Evolutionary conservation across 1,284 basidiomycete genomes (phyloP), one percentile per base, ranked within the genome.

Genomic region (Sanghuangporus baumii): DNA sequence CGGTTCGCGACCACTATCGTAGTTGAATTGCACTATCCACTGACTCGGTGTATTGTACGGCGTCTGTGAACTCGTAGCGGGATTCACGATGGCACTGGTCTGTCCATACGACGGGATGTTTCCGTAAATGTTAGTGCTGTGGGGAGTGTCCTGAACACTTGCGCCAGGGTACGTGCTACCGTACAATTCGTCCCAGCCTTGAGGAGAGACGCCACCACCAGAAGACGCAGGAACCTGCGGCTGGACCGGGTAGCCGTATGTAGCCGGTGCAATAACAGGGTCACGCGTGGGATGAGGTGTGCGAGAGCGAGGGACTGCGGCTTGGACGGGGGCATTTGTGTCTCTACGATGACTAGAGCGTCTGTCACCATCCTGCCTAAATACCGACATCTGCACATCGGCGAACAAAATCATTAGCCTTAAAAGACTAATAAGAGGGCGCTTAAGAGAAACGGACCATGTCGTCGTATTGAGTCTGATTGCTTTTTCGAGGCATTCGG

Each of bases 401-500:
- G 34, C 31, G 34, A 40, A 57, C 55, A 36, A 34, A 37, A 16
- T 8, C n/a, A 48, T 58, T 43, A 62, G 18, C 56, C 4, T 62
- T 2, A 41, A 50, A 40, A 40, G 6, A 18, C 23, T 26, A 18
- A 43, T 5, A 47, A 20, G 6, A 34, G 14, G 36, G 41, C 34
- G 37, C 55, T n/a, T 48, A 48, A 50, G 26, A 37, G 41, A 20
- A 8, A 55, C 62, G 3, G n/a, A 59, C 62, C 51, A 52, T 47
- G 40, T 56, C 52, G 50, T 63, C 62, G 50, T 63, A 63, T 26
- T 55, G 38, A 6, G 62, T 63, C 51, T 40, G 61, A 40, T 62
- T 59, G n/a, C 48, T 51, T 51, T 62, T 62, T 55, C 61, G 57
- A 36, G 61, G 61, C 61, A 62, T 62, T 50, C 34, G 47, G 41